Evolutionary conservation across 148 eudicot species (phyloP).

Genomic region (Tetragonia tetragonoides): DNA sequence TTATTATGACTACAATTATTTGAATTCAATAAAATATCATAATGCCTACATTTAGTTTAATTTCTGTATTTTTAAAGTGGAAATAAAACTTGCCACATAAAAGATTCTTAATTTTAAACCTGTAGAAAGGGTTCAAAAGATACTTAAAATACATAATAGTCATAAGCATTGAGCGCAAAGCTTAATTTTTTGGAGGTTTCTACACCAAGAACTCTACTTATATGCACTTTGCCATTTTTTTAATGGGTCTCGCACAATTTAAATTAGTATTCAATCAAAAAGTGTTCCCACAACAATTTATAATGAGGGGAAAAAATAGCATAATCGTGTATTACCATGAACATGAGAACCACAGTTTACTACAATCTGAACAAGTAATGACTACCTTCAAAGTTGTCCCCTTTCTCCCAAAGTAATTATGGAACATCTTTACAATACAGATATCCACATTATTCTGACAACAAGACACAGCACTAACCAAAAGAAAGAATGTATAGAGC

Average conservation of each 20-base stretch:
- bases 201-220: neutral
- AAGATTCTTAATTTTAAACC: neutral
- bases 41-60: neutral
- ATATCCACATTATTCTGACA: neutral
- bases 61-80: neutral
- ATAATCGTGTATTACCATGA: too few relatives aligned
- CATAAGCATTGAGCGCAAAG: neutral
- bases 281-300: too few relatives aligned
- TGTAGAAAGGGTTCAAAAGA: neutral
- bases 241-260: neutral
- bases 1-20: too few relatives aligned
- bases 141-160: neutral
- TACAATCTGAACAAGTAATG: neutral
- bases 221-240: neutral
- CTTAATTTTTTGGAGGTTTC: neutral
- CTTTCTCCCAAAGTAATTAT: neutral
- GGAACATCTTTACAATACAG: neutral
- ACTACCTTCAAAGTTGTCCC: neutral
- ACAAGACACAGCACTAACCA: neutral
- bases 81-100: neutral
- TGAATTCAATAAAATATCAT: too few relatives aligned
- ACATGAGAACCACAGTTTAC: neutral
- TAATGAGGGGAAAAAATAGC: too few relatives aligned
- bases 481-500: neutral
- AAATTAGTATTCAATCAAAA: too few relatives aligned